These are phyloP conservation scores for Mercurialis annua DNA, from an alignment of 345 rosid genomes.

Conservation along the genomic window DNA sequence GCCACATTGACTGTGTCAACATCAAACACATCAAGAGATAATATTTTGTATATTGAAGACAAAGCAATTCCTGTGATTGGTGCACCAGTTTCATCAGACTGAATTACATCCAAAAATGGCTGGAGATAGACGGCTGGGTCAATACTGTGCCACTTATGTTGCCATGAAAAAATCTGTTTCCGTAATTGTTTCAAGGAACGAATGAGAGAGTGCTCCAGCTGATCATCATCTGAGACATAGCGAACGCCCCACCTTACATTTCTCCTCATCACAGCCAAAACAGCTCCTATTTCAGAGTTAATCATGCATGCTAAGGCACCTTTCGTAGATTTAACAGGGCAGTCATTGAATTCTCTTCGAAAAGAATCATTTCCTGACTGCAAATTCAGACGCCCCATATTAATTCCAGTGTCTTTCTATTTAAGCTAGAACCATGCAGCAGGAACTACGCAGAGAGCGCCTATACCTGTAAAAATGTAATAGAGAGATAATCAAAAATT, in stretches of 20 bases:
- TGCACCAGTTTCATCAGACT: slow-evolving; percentile 74
- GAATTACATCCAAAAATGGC: slow-evolving; percentile 71
- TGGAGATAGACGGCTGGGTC: slow-evolving; percentile 57
- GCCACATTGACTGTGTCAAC: slow-evolving; percentile 52
- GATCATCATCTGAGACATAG: slow-evolving; percentile 56
- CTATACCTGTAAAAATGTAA: not conserved
- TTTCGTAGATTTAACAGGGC: slow-evolving; percentile 10
- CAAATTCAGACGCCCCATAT: slow-evolving; percentile 14
- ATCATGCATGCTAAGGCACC: slow-evolving; percentile 59
- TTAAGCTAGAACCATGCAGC: slow-evolving; percentile 6
- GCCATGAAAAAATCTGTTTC: slow-evolving; percentile 62
- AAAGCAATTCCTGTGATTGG: slow-evolving; percentile 79
- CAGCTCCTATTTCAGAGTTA: slow-evolving; percentile 66
- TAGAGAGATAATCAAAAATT: not conserved
- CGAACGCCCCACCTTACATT: slow-evolving; percentile 71
- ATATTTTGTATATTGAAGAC: slow-evolving; percentile 69
- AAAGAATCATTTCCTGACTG: not conserved
- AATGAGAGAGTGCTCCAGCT: slow-evolving; percentile 65
- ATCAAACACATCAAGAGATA: slow-evolving; percentile 56
- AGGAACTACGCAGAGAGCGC: not conserved
- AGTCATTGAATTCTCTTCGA: not conserved
- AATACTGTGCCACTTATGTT: slow-evolving; percentile 43
- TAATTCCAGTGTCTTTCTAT: not conserved
- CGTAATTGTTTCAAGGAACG: slow-evolving; percentile 66
- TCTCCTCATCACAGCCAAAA: slow-evolving; percentile 79